A percentile compares a stretch with the other conserved stretches of the same genome.
Evolutionary conservation across 164 flowering plant species (phyloP).

Genomic region (Vitis labrusca): DNA sequence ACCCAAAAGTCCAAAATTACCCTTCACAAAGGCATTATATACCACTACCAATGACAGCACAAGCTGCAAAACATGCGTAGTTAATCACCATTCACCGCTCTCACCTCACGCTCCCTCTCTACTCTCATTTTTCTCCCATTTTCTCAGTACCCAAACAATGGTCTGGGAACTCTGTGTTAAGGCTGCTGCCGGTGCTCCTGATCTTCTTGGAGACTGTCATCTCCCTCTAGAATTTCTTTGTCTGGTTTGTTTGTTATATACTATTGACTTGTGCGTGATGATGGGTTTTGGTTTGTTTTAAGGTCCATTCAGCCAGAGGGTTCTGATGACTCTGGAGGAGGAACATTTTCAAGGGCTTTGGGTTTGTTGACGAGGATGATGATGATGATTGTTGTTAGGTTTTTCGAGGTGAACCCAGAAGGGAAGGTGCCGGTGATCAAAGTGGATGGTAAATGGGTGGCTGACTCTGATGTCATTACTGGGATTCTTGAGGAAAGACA

Average conservation of each 20-base stretch:
- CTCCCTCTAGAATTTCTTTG: too few relatives aligned
- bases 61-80: too few relatives aligned
- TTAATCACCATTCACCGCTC: too few relatives aligned
- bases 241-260: too few relatives aligned
- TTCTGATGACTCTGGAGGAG: slow-evolving; percentile 77
- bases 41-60: too few relatives aligned
- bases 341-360: not conserved
- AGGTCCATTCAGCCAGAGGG: slow-evolving; percentile 84
- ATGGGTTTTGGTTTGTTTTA: slow-evolving; percentile 1
- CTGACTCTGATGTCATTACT: slow-evolving; percentile 85
- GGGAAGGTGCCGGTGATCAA: slow-evolving; percentile 86
- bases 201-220: not conserved
- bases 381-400: slow-evolving; percentile 40
- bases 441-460: slow-evolving; percentile 66
- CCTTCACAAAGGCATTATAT: too few relatives aligned
- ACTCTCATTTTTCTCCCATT: too few relatives aligned
- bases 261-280: too few relatives aligned
- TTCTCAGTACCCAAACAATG: not conserved
- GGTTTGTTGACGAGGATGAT: not conserved
- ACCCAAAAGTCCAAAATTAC: too few relatives aligned
- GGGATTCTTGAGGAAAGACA: slow-evolving; percentile 73
- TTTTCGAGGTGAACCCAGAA: slow-evolving; percentile 71
- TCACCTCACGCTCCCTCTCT: too few relatives aligned
- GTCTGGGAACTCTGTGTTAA: slow-evolving; percentile 1
- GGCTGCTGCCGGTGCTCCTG: slow-evolving; percentile 4